A percentile compares a stretch with the other conserved stretches of the same genome.
Conservation (phyloP, 345 rosid species). For the Isatis tinctoria region DNA sequence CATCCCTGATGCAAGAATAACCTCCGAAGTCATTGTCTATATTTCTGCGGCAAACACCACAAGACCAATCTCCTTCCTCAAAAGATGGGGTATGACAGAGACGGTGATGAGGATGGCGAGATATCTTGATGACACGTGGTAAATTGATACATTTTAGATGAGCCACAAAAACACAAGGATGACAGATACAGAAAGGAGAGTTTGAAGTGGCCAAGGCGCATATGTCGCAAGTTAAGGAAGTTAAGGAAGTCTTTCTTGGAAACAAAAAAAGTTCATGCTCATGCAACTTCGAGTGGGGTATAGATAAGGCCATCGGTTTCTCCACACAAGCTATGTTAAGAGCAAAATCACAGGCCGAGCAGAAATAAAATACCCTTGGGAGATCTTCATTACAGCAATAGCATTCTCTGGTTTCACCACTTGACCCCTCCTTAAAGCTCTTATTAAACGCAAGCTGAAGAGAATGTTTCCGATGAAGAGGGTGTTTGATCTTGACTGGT, state of each 20-base stretch:
- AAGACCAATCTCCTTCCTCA: background rate
- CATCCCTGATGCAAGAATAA: background rate
- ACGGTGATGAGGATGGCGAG: background rate
- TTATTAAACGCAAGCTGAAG: background rate
- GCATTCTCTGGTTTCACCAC: background rate
- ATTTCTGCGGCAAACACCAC: background rate
- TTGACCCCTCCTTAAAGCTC: too few species aligned
- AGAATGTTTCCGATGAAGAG: background rate
- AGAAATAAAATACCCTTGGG: background rate
- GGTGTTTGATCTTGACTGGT: background rate
- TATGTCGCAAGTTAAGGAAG: background rate
- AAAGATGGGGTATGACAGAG: background rate
- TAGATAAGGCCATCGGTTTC: too few species aligned
- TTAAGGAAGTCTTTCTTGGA: background rate
- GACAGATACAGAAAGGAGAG: background rate
- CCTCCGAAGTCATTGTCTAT: background rate
- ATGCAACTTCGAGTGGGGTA: background rate
- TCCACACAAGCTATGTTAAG: background rate
- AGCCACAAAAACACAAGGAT: background rate
- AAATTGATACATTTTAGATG: background rate
- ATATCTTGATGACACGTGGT: background rate
- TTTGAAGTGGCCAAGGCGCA: background rate
- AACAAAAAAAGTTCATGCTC: background rate
- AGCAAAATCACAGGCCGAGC: background rate
- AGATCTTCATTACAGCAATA: background rate